Evolutionary conservation across 345 rosid genomes (phyloP), one percentile per base, ranked within the genome.

Genomic region (Aquilaria sinensis): DNA sequence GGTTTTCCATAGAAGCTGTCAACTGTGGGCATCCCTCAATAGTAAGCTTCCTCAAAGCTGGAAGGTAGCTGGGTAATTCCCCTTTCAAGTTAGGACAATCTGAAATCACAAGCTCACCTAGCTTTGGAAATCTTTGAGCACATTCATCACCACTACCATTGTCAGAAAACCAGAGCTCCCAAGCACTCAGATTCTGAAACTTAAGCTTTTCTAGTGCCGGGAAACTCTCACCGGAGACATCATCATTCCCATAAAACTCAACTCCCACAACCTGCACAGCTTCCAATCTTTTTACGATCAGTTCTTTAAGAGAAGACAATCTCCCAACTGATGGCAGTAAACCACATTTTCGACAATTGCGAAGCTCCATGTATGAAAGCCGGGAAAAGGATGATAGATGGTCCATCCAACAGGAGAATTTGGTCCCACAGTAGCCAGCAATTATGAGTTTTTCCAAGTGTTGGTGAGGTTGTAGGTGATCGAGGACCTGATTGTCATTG

Each of bases 81-180:
- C 53, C 46, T 16, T 16, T 16, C 23, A 64, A 23, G 33, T 54
- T 45, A 14, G 67, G 60, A 37, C 67, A 55, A 37, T 55, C 12
- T n/a, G 31, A 29, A 33, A 64, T 13, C 5, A 15, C 37, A 2
- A 65, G 61, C 8, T 15, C 12, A 12, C 47, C n/a, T 6, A 65
- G 68, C 51, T 47, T 31, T 6, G 37, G 12, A 53, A 65, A 65
- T 13, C 14, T 32, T 47, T 47, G 9, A 10, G 30, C 47, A 30
- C 29, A 45, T 47, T 32, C 15, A 5, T 45, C 43, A 37, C 43
- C 43, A 37, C 43, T 4, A 37, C 2, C 43, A 37, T 37, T 37
- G 43, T 37, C 43, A 37, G 7, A 50, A 8, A 34, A 57, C 64
- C 71, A 66, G 43, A 62, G 52, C 57, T 57, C 53, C 73, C 66